Conservation (phyloP, 352 stramenopile species). For the Aphanomyces astaci region DNA sequence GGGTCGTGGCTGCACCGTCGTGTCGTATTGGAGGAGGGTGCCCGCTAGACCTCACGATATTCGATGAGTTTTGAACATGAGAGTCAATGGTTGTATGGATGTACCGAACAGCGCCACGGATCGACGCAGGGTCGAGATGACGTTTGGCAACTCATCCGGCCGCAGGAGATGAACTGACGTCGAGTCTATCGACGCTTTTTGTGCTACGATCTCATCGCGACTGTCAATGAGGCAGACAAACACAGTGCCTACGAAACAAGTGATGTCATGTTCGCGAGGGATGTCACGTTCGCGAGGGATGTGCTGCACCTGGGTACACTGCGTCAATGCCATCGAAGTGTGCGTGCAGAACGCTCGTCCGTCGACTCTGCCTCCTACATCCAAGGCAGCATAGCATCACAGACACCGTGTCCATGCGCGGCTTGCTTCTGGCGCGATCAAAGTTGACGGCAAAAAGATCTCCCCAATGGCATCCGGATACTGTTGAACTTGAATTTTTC, state of each 20-base stretch:
- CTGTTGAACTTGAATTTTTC: no score
- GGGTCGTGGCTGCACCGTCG: slow-evolving; percentile 74
- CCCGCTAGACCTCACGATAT: background rate
- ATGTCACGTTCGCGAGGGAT: background rate
- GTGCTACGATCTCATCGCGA: slow-evolving; percentile 59
- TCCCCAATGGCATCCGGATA: no score
- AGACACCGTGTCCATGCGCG: slow-evolving; percentile 32
- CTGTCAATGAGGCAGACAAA: slow-evolving; percentile 78
- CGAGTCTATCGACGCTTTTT: background rate
- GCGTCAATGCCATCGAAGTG: slow-evolving; percentile 67
- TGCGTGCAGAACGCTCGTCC: slow-evolving; percentile 51
- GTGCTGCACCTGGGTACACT: slow-evolving; percentile 41
- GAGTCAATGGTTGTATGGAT: no score
- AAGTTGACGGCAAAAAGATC: no score
- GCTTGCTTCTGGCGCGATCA: no score
- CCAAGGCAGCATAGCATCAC: slow-evolving; percentile 65
- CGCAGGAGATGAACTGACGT: slow-evolving; percentile 28
- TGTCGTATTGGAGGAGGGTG: slow-evolving; percentile 30
- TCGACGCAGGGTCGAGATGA: slow-evolving; percentile 72
- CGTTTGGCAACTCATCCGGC: slow-evolving; percentile 66
- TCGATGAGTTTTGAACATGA: no score
- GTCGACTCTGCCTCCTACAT: slow-evolving; percentile 46
- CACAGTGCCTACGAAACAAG: slow-evolving; percentile 42
- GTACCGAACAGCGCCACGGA: slow-evolving; percentile 73
- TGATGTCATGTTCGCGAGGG: no score